Percentiles rank a stretch among this genome's conserved stretches.
Evolutionary conservation across 352 stramenopile genomes (phyloP).

Genomic region (Phytophthora pisi): DNA sequence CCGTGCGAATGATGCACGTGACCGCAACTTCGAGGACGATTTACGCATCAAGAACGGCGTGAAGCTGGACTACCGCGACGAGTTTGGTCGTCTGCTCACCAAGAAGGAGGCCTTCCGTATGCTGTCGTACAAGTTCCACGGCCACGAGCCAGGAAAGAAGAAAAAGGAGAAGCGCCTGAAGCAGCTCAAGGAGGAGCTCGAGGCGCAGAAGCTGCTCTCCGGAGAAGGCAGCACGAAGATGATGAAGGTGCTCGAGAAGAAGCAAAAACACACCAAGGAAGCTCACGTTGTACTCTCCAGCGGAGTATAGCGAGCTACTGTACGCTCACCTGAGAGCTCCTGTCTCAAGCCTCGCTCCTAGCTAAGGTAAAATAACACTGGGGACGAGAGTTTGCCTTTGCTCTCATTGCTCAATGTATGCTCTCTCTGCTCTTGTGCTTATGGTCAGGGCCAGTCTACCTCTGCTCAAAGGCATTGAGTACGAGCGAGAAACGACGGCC

Average conservation of each 20-base stretch:
- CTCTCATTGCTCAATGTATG: constrained; percentile 3
- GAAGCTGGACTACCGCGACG: constrained; percentile 97
- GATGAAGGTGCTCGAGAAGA: constrained; percentile 88
- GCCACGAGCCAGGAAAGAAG: constrained; percentile 96
- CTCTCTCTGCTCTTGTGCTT: constrained; percentile 4
- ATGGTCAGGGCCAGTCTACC: not conserved
- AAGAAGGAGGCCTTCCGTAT: constrained; percentile 98
- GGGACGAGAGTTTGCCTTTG: not conserved
- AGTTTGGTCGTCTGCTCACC: constrained; percentile 96
- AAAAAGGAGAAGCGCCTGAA: constrained; percentile 96
- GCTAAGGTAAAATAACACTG: constrained; percentile 19
- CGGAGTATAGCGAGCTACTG: constrained; percentile 41
- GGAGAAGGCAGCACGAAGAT: constrained; percentile 82
- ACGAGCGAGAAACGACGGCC: no score
- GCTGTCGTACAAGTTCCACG: constrained; percentile 99
- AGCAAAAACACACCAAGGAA: constrained; percentile 82
- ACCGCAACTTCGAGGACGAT: constrained; percentile 91
- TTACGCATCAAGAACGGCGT: constrained; percentile 85
- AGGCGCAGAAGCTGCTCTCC: constrained; percentile 74
- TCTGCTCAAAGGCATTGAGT: not conserved
- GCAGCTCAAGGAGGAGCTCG: constrained; percentile 84
- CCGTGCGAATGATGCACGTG: constrained; percentile 94
- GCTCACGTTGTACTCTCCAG: constrained; percentile 85
- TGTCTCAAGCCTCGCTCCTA: not conserved
- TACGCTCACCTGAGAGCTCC: not conserved